Percentiles rank a stretch among this genome's conserved stretches.
These are phyloP conservation scores for Sugiyamaella paludigena DNA, from an alignment of 1,139 yeast species.

Conservation along the genomic window DNA sequence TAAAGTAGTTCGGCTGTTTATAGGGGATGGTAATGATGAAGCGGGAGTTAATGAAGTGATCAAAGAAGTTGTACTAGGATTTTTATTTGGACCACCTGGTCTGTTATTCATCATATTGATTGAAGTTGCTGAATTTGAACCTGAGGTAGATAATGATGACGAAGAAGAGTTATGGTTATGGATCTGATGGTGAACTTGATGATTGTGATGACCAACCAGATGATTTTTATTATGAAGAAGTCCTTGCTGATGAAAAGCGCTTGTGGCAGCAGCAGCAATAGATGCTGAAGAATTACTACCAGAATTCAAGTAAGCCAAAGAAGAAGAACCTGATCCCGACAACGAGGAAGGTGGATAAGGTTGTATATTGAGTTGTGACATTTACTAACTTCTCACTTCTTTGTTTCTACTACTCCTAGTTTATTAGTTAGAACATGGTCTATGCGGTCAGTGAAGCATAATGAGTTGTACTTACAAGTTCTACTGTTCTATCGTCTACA, in stretches of 20 bases:
- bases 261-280: too few species aligned
- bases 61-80: conserved; percentile 9
- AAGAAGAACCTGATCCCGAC: conserved; percentile 23
- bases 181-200: conserved; percentile 35
- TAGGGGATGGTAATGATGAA: conserved; percentile 7
- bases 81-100: conserved; percentile 6
- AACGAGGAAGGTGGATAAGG: conserved; percentile 28
- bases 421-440: too few species aligned
- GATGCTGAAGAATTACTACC: conserved; percentile 36
- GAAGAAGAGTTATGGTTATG: too few species aligned
- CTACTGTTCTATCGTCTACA: too few species aligned
- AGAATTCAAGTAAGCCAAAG: conserved; percentile 28
- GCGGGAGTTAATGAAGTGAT: conserved; percentile 13
- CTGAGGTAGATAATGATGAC: too few species aligned
- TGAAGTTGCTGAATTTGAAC: conserved; percentile 22
- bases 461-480: too few species aligned
- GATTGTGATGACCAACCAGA: too few species aligned
- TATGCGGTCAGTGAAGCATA: too few species aligned
- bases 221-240: too few species aligned
- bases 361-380: conserved; percentile 12
- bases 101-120: background rate
- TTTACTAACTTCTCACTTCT: background rate
- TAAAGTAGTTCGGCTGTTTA: background rate
- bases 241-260: conserved; percentile 29
- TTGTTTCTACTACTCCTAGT: too few species aligned